Conservation (phyloP, 2,329 filamentous ascomycete genomes). For the Fusarium tupiense region DNA sequence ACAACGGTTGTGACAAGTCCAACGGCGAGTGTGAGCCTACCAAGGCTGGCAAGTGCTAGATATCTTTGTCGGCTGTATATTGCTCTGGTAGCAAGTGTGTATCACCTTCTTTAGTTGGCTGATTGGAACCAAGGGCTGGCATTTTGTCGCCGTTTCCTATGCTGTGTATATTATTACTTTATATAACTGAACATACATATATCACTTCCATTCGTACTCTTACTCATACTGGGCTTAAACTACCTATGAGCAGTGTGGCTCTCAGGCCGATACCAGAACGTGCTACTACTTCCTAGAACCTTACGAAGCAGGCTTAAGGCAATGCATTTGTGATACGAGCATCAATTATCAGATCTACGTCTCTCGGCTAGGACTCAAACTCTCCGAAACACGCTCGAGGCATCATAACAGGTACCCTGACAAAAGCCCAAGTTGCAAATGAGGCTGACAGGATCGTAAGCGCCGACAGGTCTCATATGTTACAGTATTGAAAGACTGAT, state of each 20-base stretch:
- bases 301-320: fast-evolving
- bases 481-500: fast-evolving
- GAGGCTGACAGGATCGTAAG: fast-evolving
- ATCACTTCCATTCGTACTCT: neutral
- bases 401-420: fast-evolving
- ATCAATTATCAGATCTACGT: fast-evolving
- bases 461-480: fast-evolving
- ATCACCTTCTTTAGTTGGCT: neutral
- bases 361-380: fast-evolving
- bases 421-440: fast-evolving
- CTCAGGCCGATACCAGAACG: fast-evolving
- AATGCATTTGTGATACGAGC: fast-evolving
- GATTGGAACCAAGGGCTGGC: fast-evolving
- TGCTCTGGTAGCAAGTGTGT: neutral
- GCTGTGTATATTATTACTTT: neutral
- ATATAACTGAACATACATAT: neutral
- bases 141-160: no score
- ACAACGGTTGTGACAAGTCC: conserved; percentile 45
- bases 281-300: neutral
- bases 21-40: conserved; percentile 43
- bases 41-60: conserved; percentile 33
- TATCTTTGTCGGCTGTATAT: fast-evolving
- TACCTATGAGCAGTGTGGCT: fast-evolving
- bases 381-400: fast-evolving
- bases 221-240: fast-evolving